Evolutionary conservation across 352 stramenopile species (phyloP).

Genomic region (Pythium aquatile): DNA sequence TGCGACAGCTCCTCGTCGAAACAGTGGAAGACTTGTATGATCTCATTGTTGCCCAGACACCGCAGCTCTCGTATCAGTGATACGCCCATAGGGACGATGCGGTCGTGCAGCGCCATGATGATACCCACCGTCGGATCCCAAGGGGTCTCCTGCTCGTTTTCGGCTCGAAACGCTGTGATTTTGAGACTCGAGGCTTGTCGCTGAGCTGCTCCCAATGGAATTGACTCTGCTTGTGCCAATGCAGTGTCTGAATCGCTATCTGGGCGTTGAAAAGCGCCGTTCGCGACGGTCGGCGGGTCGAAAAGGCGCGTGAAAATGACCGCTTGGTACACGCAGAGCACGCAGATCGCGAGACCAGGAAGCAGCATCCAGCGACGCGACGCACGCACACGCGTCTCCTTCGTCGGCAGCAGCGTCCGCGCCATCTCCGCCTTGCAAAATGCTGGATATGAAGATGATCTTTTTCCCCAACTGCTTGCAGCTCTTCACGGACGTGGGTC

Average conservation of each 20-base stretch:
- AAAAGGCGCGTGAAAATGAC: conserved; percentile 21
- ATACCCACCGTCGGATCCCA: conserved; percentile 30
- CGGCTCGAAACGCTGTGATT: conserved; percentile 4
- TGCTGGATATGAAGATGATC: neutral
- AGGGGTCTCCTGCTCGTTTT: neutral
- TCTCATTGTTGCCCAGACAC: conserved; percentile 38
- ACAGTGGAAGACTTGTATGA: conserved; percentile 46
- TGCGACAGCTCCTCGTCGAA: conserved; percentile 43
- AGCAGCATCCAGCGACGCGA: conserved; percentile 16
- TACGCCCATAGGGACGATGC: conserved; percentile 50
- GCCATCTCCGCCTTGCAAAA: conserved; percentile 1
- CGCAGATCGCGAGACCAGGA: conserved; percentile 9
- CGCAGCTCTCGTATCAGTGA: conserved; percentile 62
- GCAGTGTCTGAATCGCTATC: neutral
- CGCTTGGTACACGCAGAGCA: conserved; percentile 22
- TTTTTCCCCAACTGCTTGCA: no score
- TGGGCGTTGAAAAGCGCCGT: neutral
- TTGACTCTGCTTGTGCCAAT: neutral
- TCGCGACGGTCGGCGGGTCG: conserved; percentile 10
- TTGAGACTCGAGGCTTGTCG: neutral
- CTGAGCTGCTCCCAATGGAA: neutral
- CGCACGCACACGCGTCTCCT: neutral
- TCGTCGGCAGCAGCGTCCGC: neutral
- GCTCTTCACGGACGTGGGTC: no score
- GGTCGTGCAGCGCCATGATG: conserved; percentile 54